Evolutionary conservation across 129 eudicot genomes (phyloP), one percentile per base, ranked within the genome.

Genomic region (Pittosporum tobira): DNA sequence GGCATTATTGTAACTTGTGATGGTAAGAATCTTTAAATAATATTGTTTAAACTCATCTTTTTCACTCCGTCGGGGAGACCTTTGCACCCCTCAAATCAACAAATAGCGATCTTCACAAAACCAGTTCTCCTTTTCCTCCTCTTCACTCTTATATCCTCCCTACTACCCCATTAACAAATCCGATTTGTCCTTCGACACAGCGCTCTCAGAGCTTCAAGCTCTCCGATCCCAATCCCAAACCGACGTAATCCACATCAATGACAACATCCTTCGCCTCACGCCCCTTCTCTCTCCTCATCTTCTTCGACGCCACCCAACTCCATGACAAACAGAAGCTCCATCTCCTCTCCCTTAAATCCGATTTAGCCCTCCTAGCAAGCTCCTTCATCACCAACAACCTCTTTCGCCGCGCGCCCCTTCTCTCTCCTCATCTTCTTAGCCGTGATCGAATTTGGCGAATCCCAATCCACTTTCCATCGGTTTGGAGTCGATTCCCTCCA

Each of bases 281-380:
- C 42, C 76, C 94, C 5, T 88, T 84, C 84, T 71, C 76, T n/a
- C 14, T 82, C 69, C 73, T 84, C 57, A 54, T 88, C 70, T 88
- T 88, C 94, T 88, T 88, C 64, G 96, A 88, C 63, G 96, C 96
- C n/a, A 6, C 31, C 3, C 82, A 74, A 19, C 90, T 81, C 51
- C 83, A 81, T 38, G 79, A 69, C 58, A 81, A 81, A 63, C 42
- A 82, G 25, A 83, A 84, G 46, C 96, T 88, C 77, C 90, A 79
- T 43, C 78, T 88, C 53, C 80, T 75, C 42, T 31, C 81, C 22
- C 83, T 88, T 62, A 79, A 73, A 77, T 71, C 85, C 61, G 88
- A 88, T 27, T 88, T 84, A 74, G 48, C 64, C 70, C 71, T 84
- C 61, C 28, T 84, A 47, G 74, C 94, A 14, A 53, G 76, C 51